Evolutionary conservation across 2,329 filamentous ascomycete species (phyloP).

Genomic region (Tolypocladium nubicola): DNA sequence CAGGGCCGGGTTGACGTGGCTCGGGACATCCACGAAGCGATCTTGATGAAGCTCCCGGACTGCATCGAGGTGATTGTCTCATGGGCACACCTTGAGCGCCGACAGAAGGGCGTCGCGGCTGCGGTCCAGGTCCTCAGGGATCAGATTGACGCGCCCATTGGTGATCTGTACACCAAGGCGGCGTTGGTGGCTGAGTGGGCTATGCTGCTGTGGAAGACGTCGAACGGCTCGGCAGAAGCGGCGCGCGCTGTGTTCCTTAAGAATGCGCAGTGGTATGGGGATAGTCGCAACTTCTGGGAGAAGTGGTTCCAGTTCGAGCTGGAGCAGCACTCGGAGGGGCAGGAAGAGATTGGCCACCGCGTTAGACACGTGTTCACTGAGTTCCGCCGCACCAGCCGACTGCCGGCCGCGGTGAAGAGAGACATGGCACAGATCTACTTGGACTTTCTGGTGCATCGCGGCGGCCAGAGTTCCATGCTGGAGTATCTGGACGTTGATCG

Average conservation of each 20-base stretch:
- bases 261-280: constrained; percentile 74
- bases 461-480: constrained; percentile 74
- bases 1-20: constrained; percentile 66
- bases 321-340: constrained; percentile 57
- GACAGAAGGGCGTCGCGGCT: constrained; percentile 72
- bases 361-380: constrained; percentile 73
- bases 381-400: constrained; percentile 60
- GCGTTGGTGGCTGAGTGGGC: constrained; percentile 86
- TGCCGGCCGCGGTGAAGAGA: constrained; percentile 58
- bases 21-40: constrained; percentile 72
- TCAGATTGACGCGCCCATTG: constrained; percentile 63
- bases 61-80: constrained; percentile 83
- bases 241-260: constrained; percentile 75
- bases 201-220: constrained; percentile 66
- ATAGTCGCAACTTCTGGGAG: constrained; percentile 83
- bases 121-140: constrained; percentile 75
- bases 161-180: constrained; percentile 73
- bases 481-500: constrained; percentile 75
- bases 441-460: constrained; percentile 71
- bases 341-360: constrained; percentile 56
- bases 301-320: constrained; percentile 85
- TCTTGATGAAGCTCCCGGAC: constrained; percentile 66
- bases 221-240: constrained; percentile 69
- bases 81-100: constrained; percentile 75
- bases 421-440: constrained; percentile 73